These are phyloP conservation scores for Capronia coronata DNA, from an alignment of 2,329 filamentous ascomycete species.

Conservation along the genomic window DNA sequence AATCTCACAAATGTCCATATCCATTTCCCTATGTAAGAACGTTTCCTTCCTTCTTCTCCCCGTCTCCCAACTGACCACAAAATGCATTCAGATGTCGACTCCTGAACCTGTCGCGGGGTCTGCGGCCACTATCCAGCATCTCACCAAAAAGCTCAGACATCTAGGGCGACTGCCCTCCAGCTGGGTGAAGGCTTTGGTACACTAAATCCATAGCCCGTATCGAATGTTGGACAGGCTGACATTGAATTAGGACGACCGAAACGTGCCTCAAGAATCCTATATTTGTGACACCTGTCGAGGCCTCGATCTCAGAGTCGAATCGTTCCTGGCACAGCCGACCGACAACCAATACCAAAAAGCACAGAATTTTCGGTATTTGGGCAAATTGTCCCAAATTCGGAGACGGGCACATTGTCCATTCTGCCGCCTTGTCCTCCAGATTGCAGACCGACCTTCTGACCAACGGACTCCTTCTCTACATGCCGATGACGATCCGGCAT, in stretches of 20 bases:
- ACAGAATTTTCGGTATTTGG: conserved; percentile 25
- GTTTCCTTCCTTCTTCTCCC: not conserved
- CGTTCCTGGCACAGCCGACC: conserved; percentile 21
- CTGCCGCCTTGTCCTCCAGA: conserved; percentile 27
- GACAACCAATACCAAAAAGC: conserved; percentile 19
- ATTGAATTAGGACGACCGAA: conserved; percentile 9
- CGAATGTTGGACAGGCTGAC: conserved; percentile 2
- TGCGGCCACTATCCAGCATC: conserved; percentile 16
- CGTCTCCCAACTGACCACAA: conserved; percentile 4
- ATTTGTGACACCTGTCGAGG: conserved; percentile 26
- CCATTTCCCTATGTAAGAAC: conserved; percentile 6
- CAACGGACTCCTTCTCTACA: conserved; percentile 24
- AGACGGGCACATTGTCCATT: conserved; percentile 24
- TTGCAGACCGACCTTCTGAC: conserved; percentile 27
- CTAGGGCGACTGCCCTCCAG: conserved; percentile 22
- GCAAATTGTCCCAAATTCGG: conserved; percentile 24
- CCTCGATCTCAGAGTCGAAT: conserved; percentile 25
- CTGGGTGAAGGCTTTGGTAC: conserved; percentile 20
- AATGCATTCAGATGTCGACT: conserved; percentile 25
- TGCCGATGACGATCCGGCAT: conserved; percentile 24
- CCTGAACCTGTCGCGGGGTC: conserved; percentile 15
- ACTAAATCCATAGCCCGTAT: not conserved
- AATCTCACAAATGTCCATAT: conserved; percentile 4
- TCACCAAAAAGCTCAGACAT: conserved; percentile 25
- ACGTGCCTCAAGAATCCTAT: conserved; percentile 21